These are phyloP conservation scores for Rhizophora apiculata DNA, from an alignment of 345 rosid species.

Conservation along the genomic window DNA sequence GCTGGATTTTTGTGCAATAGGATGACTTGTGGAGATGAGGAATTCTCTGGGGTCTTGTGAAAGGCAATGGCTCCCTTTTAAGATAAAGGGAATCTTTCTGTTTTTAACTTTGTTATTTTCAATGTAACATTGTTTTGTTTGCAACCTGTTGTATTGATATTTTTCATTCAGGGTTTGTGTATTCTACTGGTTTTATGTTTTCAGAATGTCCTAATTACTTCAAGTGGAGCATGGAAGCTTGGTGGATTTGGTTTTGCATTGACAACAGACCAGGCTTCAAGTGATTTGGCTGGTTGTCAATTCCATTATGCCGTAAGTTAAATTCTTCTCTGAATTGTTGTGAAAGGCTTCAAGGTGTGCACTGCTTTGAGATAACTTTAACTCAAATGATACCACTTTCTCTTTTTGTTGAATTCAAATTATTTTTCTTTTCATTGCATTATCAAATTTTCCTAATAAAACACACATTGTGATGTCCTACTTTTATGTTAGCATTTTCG, in stretches of 20 bases:
- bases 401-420: no score
- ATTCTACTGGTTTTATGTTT: constrained; percentile 12
- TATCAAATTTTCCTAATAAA: no score
- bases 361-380: no score
- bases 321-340: constrained; percentile 10
- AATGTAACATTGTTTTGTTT: constrained; percentile 1
- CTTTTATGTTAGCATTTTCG: no score
- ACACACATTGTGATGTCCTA: no score
- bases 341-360: background rate
- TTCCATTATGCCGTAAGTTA: constrained; percentile 87
- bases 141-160: background rate
- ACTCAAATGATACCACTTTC: no score
- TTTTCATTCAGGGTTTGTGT: background rate
- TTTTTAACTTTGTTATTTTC: background rate
- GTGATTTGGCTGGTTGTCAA: constrained; percentile 52
- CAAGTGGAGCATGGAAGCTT: constrained; percentile 96
- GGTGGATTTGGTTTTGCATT: constrained; percentile 94
- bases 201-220: constrained; percentile 87
- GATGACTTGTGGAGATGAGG: background rate
- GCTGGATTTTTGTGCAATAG: background rate
- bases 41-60: background rate
- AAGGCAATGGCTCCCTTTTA: background rate
- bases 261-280: constrained; percentile 53
- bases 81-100: background rate
- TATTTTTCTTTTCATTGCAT: no score